Conservation (phyloP, 495 filamentous ascomycete species). For the Lophiostoma macrostomum region DNA sequence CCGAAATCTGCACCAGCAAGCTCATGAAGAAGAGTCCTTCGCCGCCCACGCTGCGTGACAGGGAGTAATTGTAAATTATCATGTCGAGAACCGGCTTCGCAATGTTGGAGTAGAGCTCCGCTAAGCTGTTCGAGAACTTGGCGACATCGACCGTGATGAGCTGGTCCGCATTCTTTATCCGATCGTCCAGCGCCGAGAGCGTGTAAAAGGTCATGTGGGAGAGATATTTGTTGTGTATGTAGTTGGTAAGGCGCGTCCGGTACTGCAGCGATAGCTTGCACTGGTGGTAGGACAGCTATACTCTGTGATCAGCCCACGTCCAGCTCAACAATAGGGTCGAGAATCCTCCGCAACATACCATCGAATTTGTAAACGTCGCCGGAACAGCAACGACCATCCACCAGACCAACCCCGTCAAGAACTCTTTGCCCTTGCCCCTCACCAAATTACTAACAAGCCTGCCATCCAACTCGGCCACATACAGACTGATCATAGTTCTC, state of each 20-base stretch:
- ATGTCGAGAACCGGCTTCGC: constrained; percentile 94
- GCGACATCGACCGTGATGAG: constrained; percentile 94
- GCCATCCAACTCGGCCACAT: constrained; percentile 95
- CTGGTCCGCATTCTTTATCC: constrained; percentile 98
- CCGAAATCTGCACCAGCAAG: constrained; percentile 86
- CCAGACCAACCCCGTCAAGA: constrained; percentile 85
- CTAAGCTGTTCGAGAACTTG: constrained; percentile 90
- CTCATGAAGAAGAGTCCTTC: constrained; percentile 95
- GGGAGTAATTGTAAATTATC: constrained; percentile 89
- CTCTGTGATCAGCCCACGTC: constrained; percentile 1
- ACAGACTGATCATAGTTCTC: constrained; percentile 85
- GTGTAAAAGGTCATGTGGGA: constrained; percentile 97
- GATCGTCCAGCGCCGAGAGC: constrained; percentile 89
- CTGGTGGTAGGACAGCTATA: constrained; percentile 91
- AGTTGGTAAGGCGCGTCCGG: constrained; percentile 81
- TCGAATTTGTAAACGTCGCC: constrained; percentile 97
- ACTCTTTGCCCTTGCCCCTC: constrained; percentile 85
- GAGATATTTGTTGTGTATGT: constrained; percentile 92
- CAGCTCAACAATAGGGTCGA: background rate
- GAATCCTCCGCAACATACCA: constrained; percentile 60
- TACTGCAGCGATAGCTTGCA: constrained; percentile 91
- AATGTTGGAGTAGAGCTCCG: constrained; percentile 95
- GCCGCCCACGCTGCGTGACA: constrained; percentile 89
- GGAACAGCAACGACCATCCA: constrained; percentile 99
- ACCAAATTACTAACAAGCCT: constrained; percentile 86